Evolutionary conservation across 1,139 yeast species (phyloP), one percentile per base, ranked within the genome.

Genomic region (Blastobotrys persicus): DNA sequence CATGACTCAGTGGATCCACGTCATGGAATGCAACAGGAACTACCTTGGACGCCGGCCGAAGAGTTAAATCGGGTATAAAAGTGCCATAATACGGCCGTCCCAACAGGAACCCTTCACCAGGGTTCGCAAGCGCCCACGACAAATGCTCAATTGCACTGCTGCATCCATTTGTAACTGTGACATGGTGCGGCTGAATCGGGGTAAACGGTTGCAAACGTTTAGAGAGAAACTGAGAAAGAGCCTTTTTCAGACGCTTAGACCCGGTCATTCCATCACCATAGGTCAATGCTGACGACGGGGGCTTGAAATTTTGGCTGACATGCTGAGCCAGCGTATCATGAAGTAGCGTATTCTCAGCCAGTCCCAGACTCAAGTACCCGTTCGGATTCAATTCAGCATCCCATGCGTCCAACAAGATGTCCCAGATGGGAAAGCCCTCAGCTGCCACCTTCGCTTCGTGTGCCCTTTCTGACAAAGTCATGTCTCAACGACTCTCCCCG

Each of bases 41-140:
- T 13, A 59, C 63, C 9, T 23, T 23, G 28, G 28, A 23, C 9
- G 28, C 28, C 5, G 28, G 28, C 28, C 28, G 28, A 9, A 23
- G 28, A 6, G 28, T 23, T 9, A 23, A 9, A 9, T 23, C 28
- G 9, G 28, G 28, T 6, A 23, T 23, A 23, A 23, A 23, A 5
- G 28, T 23, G 28, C 28, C 28, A 23, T 23, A 23, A 9, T 23
- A 23, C 28, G 28, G 28, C 9, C 9, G 28, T 5, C 28, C 28
- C 28, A 23, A 23, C 5, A 23, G 28, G 9, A 23, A 23, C 9
- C 28, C 28, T 23, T 23, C 28, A 23, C 28, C 28, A 9, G 28
- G 28, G 9, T 23, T 9, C 28, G 28, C 28, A 23, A 23, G 9
- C 5, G 28, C 28, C 28, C 28, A 23, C 9, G 28, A 23, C 5